Percentiles rank a stretch among this genome's conserved stretches.
Conservation (phyloP, 306 rosid species). For the Astragalus membranaceus region DNA sequence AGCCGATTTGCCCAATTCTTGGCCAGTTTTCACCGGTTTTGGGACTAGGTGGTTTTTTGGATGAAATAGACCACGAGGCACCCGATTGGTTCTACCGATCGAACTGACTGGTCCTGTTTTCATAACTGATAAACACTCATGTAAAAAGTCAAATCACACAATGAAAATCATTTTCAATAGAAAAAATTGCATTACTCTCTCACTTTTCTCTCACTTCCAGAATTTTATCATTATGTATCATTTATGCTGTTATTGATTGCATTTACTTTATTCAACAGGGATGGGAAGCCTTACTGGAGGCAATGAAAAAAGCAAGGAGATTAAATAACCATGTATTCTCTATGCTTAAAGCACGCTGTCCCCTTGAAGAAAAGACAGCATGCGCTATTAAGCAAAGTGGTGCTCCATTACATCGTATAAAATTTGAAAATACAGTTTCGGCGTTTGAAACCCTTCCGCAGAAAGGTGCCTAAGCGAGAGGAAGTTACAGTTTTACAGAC, state of each 20-base stretch:
- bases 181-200: not conserved
- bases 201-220: not conserved
- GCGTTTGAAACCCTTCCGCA: conserved; percentile 97
- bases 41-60: too few relatives aligned
- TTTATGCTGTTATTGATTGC: not conserved
- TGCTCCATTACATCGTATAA: conserved; percentile 87
- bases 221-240: not conserved
- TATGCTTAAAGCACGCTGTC: conserved; percentile 96
- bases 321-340: conserved; percentile 94
- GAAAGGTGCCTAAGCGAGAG: conserved; percentile 54
- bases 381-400: conserved; percentile 98
- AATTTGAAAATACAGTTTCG: conserved; percentile 84
- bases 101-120: too few relatives aligned
- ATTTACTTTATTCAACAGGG: conserved; percentile 45
- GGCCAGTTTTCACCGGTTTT: too few relatives aligned
- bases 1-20: too few relatives aligned
- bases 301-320: conserved; percentile 96
- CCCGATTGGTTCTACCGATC: not conserved
- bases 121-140: not conserved
- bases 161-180: not conserved
- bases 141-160: not conserved
- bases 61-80: too few relatives aligned
- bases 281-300: conserved; percentile 80
- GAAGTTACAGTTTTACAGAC: not conserved
- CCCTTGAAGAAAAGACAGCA: conserved; percentile 96